Percentiles rank a stretch among this genome's conserved stretches.
Evolutionary conservation across 2,329 filamentous ascomycete species (phyloP).

Genomic region (Emergomyces orientalis): DNA sequence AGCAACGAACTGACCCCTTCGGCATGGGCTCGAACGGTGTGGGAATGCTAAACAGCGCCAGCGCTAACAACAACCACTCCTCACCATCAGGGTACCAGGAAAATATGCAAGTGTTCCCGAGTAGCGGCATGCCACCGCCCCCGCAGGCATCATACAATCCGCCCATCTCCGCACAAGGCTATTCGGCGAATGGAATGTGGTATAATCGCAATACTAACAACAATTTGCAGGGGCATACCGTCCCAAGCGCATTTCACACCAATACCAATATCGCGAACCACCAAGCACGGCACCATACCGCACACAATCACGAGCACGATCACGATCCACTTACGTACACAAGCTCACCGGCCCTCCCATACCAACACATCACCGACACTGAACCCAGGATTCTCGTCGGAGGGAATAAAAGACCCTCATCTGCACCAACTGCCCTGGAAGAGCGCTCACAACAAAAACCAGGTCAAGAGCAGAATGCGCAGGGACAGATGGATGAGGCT

Average conservation of each 20-base stretch:
- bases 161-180: background rate
- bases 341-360: background rate
- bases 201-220: background rate
- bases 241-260: background rate
- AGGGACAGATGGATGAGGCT: background rate
- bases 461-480: background rate
- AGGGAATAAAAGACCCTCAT: background rate
- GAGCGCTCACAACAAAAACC: background rate
- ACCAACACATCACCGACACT: background rate
- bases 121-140: background rate
- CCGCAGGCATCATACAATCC: background rate
- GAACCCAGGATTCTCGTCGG: background rate
- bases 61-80: background rate
- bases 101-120: background rate
- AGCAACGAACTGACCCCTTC: background rate
- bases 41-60: background rate
- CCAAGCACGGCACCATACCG: background rate
- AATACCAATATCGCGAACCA: background rate
- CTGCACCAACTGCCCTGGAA: background rate
- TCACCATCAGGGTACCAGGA: background rate
- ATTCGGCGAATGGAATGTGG: background rate
- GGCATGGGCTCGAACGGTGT: background rate
- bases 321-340: background rate
- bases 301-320: background rate
- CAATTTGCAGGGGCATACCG: background rate